Conservation (phyloP, 164 flowering plant species). For the Chloranthus sessilifolius region DNA sequence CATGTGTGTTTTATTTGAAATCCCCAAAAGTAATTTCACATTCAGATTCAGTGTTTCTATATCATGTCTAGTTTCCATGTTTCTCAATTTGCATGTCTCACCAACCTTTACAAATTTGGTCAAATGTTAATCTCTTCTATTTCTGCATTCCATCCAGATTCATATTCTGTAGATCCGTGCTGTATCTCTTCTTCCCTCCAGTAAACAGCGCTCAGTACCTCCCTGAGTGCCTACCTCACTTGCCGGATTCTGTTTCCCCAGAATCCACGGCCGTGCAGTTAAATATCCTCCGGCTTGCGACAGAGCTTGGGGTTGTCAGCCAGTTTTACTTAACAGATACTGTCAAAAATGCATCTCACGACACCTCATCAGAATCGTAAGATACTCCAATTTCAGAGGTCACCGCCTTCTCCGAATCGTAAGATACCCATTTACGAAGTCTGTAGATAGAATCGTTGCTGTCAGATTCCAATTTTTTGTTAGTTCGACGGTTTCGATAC, state of each 20-base stretch:
- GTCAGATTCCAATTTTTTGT: conserved; percentile 6
- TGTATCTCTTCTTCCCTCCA: conserved; percentile 38
- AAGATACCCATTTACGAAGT: not conserved
- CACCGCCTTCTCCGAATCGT: conserved; percentile 9
- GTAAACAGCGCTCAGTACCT: conserved; percentile 43
- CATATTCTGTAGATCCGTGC: conserved; percentile 74
- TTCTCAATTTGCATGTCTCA: not conserved
- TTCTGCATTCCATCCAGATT: conserved; percentile 74
- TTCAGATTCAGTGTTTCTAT: not conserved
- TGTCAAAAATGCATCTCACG: not conserved
- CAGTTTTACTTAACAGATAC: conserved; percentile 34
- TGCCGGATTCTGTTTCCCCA: conserved; percentile 61
- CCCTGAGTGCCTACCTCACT: conserved; percentile 72
- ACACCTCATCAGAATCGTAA: conserved; percentile 8
- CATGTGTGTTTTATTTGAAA: not conserved
- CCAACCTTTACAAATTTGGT: not conserved
- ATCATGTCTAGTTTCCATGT: not conserved
- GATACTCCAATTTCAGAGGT: too few relatives aligned
- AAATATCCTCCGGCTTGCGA: conserved; percentile 46
- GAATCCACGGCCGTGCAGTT: conserved; percentile 42
- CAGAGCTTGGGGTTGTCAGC: conserved; percentile 44
- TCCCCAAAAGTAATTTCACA: not conserved
- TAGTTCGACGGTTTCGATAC: not conserved
- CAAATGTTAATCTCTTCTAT: not conserved
- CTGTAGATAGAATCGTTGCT: not conserved